Evolutionary conservation across 306 rosid genomes (phyloP), one percentile per base, ranked within the genome.

Genomic region (Dalbergia cultrata): DNA sequence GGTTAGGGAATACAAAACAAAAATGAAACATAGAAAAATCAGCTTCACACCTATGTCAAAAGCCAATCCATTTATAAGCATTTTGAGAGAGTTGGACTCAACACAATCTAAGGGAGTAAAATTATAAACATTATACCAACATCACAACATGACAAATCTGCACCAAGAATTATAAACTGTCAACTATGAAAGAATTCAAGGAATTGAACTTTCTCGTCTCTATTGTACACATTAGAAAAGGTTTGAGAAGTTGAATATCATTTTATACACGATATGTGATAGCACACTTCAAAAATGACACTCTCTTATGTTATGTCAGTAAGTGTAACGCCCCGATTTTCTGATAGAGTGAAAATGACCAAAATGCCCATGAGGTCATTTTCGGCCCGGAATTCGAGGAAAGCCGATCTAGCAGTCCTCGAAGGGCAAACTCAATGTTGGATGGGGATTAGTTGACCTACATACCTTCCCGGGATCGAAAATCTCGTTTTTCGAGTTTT

Each of bases 41-140:
- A 75, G 74, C 70, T 67, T 35, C 71, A 37, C 19, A 43, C 58
- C 62, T 8, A 69, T 59, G 72, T 70, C 74, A 74, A 68, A 44
- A 74, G 37, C 22, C 34, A 49, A 50, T 13, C 58, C 71, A 67
- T 68, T 26, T 16, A 74, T 43, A 49, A 41, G 70, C 21, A 17
- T 60, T 69, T 39, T 33, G n/a, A 80, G 64, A 69, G 35, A 47
- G 67, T 19, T 73, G 58, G 77, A 67, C 67, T 52, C 41, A 49
- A 84, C 34, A 37, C 16, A 83, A 37, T 76, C 62, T 34, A 18
- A 80, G 53, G 31, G 9, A 26, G 64, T 64, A 76, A 44, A 41
- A 62, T 62, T 57, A 18, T 16, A 39, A 52, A 12, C 35, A 61
- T 71, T 3, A 35, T 63, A 14, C 8, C 67, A 52, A 44, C 79